A percentile compares a stretch with the other conserved stretches of the same genome.
Conservation (phyloP, 2,329 filamentous ascomycete species). For the Mariannaea sp. region DNA sequence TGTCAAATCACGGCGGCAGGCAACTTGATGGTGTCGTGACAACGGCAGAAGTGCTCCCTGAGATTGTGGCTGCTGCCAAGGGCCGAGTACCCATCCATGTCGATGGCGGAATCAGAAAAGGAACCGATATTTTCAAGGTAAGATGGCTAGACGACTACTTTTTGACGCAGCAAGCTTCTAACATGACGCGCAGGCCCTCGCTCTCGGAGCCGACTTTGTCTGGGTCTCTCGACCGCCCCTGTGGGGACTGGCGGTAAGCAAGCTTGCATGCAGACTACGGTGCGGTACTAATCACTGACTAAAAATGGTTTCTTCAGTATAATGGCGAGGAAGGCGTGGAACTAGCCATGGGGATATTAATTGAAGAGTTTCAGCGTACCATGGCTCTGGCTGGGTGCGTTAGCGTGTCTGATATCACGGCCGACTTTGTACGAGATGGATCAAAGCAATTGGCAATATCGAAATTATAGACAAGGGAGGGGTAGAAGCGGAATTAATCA, state of each 20-base stretch:
- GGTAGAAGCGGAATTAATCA: too few relatives aligned
- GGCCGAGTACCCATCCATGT: conserved; percentile 15
- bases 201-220: conserved; percentile 17
- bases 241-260: conserved; percentile 15
- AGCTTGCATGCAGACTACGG: background rate
- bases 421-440: background rate
- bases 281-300: too few relatives aligned
- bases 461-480: background rate
- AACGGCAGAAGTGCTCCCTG: conserved; percentile 12
- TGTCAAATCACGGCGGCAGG: conserved; percentile 17
- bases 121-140: conserved; percentile 20
- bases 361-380: conserved; percentile 16
- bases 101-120: conserved; percentile 17
- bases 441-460: background rate
- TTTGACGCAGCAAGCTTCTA: background rate
- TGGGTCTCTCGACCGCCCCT: conserved; percentile 17
- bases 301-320: background rate
- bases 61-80: conserved; percentile 14
- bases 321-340: conserved; percentile 13
- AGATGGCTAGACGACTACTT: background rate
- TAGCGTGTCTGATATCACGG: conserved; percentile 9
- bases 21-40: conserved; percentile 16
- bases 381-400: conserved; percentile 12
- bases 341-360: conserved; percentile 9
- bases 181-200: conserved; percentile 5